Evolutionary conservation across 495 filamentous ascomycete genomes (phyloP).

Genomic region (Trichocladium uniseriatum): DNA sequence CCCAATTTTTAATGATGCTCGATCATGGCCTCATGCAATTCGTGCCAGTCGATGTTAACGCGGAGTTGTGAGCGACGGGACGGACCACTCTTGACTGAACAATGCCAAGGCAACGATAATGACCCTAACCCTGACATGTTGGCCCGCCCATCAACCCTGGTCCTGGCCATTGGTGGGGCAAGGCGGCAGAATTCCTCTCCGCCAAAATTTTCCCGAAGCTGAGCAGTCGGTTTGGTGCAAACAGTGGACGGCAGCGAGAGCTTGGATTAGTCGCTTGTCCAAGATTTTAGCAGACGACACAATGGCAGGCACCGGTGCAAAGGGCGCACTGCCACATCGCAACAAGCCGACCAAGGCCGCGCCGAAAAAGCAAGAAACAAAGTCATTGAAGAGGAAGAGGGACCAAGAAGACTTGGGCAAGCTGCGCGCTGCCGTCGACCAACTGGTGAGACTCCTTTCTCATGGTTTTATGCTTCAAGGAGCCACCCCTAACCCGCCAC

Average conservation of each 20-base stretch:
- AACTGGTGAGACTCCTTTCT: slow-evolving; percentile 26
- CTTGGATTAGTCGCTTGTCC: neutral
- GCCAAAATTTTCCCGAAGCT: slow-evolving; percentile 27
- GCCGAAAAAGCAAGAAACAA: slow-evolving; percentile 26
- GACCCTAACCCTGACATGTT: too few species aligned
- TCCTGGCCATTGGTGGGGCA: slow-evolving; percentile 9
- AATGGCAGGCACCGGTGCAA: slow-evolving; percentile 18
- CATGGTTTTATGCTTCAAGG: too few species aligned
- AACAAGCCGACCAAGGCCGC: slow-evolving; percentile 11
- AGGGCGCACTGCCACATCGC: slow-evolving; percentile 11
- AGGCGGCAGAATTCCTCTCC: slow-evolving; percentile 28
- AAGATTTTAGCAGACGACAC: neutral
- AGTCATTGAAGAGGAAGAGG: slow-evolving; percentile 37
- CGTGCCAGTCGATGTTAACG: too few species aligned
- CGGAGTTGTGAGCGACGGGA: too few species aligned
- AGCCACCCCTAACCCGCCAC: too few species aligned
- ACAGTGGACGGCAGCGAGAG: neutral
- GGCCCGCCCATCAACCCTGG: too few species aligned
- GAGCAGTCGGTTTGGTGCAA: neutral
- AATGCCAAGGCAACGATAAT: slow-evolving; percentile 24
- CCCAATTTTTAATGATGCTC: too few species aligned
- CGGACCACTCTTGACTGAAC: too few species aligned
- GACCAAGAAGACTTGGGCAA: slow-evolving; percentile 48
- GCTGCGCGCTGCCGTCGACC: slow-evolving; percentile 38
- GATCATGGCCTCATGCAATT: too few species aligned